Conservation (phyloP, 352 stramenopile species). For the Pythium coloratum region DNA sequence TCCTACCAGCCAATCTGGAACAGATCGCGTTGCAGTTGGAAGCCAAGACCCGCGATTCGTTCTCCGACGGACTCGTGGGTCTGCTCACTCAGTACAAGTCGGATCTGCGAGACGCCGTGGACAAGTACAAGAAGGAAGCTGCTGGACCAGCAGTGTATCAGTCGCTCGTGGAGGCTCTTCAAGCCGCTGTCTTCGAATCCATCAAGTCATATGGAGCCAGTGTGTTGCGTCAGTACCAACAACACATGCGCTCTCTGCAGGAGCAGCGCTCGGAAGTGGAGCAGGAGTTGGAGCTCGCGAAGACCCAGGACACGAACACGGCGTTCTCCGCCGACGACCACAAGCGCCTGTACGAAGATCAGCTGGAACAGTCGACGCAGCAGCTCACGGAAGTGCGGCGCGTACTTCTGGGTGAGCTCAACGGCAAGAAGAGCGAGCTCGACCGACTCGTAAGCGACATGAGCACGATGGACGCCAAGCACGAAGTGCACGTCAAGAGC, state of each 20-base stretch:
- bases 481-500: conserved; percentile 51
- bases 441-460: conserved; percentile 45
- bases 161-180: conserved; percentile 38
- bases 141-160: conserved; percentile 31
- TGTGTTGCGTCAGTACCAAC: conserved; percentile 54
- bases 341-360: conserved; percentile 45
- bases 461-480: conserved; percentile 59
- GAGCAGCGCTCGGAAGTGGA: conserved; percentile 36
- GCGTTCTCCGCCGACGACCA: conserved; percentile 41
- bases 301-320: conserved; percentile 31
- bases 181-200: conserved; percentile 38
- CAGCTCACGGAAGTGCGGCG: conserved; percentile 52
- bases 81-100: conserved; percentile 63
- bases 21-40: conserved; percentile 38
- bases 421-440: conserved; percentile 47
- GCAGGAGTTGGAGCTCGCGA: conserved; percentile 25
- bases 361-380: conserved; percentile 48
- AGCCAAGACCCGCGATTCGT: conserved; percentile 40
- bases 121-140: conserved; percentile 36
- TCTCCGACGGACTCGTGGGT: conserved; percentile 49
- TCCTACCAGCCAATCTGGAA: conserved; percentile 45
- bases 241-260: conserved; percentile 34
- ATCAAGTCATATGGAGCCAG: conserved; percentile 45
- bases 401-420: conserved; percentile 42
- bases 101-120: conserved; percentile 42